These are phyloP conservation scores for Trifolium dubium DNA, from an alignment of 306 rosid species.

Conservation along the genomic window DNA sequence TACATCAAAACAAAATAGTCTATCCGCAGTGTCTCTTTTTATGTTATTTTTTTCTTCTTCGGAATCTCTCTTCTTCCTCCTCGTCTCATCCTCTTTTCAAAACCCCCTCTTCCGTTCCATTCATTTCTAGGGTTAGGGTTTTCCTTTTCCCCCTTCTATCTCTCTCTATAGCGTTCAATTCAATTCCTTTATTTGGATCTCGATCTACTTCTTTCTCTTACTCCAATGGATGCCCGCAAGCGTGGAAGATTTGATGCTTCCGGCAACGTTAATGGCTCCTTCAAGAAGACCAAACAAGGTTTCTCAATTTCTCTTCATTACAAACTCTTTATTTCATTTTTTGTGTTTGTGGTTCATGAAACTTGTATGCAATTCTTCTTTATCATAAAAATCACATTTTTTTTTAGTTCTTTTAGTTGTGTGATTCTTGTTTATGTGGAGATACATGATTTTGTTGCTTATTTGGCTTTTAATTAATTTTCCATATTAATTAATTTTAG, in stretches of 20 bases:
- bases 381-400: neutral
- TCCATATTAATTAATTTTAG: neutral
- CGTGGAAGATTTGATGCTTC: constrained; percentile 60
- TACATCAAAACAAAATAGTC: no score
- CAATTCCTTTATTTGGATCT: constrained; percentile 45
- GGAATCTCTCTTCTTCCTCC: neutral
- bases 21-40: neutral
- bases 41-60: neutral
- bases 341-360: constrained; percentile 7
- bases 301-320: constrained; percentile 10
- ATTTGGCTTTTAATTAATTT: neutral
- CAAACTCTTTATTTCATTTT: neutral
- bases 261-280: constrained; percentile 60
- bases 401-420: neutral
- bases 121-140: neutral
- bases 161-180: neutral
- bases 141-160: neutral
- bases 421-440: neutral
- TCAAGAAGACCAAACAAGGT: constrained; percentile 74
- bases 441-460: neutral
- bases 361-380: neutral
- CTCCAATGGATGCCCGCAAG: constrained; percentile 62
- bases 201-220: constrained; percentile 35
- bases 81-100: neutral
- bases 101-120: neutral